Percentiles rank a stretch among this genome's conserved stretches.
phyloP scores from a whole-genome alignment of 345 rosid species.

The Populus simonii region DNA sequence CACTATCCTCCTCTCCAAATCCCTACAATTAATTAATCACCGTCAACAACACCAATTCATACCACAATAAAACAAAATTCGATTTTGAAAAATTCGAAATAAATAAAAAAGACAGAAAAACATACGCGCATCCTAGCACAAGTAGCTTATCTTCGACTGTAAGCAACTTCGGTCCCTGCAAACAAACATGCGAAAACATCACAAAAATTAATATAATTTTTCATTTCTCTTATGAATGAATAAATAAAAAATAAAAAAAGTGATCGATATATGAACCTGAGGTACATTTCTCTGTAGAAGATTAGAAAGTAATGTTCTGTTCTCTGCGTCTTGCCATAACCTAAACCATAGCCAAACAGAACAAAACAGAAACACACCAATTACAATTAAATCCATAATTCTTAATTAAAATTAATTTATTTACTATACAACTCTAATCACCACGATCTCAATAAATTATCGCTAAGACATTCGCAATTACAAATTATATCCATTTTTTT shows the following conservation, averaged over 20 bases:
- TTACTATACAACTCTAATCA: neutral
- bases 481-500: neutral
- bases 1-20: slow-evolving; percentile 81
- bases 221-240: neutral
- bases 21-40: slow-evolving; percentile 41
- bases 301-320: slow-evolving; percentile 57
- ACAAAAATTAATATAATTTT: neutral
- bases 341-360: slow-evolving; percentile 27
- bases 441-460: neutral
- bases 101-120: slow-evolving; percentile 3
- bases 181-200: slow-evolving; percentile 13
- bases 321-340: slow-evolving; percentile 98
- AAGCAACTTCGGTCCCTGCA: slow-evolving; percentile 86
- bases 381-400: neutral
- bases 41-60: neutral
- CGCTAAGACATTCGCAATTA: neutral
- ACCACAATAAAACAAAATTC: neutral
- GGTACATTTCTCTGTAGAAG: slow-evolving; percentile 66
- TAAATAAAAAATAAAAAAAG: neutral
- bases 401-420: neutral
- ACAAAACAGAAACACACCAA: too few species aligned
- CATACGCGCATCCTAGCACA: slow-evolving; percentile 91
- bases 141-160: slow-evolving; percentile 77
- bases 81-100: neutral
- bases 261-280: slow-evolving; percentile 43